Evolutionary conservation across 441 rosid species (phyloP).

Genomic region (Dalechampia spathulata): DNA sequence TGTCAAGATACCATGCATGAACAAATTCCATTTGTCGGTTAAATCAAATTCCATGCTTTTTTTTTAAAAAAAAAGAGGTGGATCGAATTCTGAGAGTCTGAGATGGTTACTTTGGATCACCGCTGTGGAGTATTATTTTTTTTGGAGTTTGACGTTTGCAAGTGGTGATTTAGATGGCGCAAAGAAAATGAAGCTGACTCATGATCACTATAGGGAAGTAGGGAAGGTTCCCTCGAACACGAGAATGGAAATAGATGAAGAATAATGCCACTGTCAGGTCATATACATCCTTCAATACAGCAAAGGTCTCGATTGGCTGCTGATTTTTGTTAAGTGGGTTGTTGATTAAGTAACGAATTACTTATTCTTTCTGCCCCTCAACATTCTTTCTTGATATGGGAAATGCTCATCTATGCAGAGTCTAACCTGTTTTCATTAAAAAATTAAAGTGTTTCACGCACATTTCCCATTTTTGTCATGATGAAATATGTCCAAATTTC

Average conservation of each 20-base stretch:
- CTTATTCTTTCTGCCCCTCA: neutral
- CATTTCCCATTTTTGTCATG: no score
- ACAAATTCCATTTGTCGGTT: no score
- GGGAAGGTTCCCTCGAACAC: neutral
- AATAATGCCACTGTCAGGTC: neutral
- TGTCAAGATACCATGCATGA: neutral
- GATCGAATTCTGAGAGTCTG: neutral
- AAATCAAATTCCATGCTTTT: no score
- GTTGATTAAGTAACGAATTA: neutral
- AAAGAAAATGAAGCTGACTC: constrained; percentile 4
- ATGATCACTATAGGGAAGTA: neutral
- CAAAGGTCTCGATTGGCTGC: neutral
- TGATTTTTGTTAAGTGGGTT: neutral
- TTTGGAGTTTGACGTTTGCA: no score
- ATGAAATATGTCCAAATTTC: no score
- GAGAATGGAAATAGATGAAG: neutral
- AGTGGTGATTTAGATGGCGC: neutral
- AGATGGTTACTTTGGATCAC: no score
- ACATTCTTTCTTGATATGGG: neutral
- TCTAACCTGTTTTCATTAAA: neutral
- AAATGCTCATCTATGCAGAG: neutral
- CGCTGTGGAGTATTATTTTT: no score
- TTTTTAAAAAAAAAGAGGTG: no score
- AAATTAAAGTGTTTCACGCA: no score
- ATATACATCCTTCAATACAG: neutral